A percentile compares a stretch with the other conserved stretches of the same genome.
These are phyloP conservation scores for Rhizoclosmatium globosum DNA, from an alignment of 192 early-diverging fungal genomes.

Conservation along the genomic window DNA sequence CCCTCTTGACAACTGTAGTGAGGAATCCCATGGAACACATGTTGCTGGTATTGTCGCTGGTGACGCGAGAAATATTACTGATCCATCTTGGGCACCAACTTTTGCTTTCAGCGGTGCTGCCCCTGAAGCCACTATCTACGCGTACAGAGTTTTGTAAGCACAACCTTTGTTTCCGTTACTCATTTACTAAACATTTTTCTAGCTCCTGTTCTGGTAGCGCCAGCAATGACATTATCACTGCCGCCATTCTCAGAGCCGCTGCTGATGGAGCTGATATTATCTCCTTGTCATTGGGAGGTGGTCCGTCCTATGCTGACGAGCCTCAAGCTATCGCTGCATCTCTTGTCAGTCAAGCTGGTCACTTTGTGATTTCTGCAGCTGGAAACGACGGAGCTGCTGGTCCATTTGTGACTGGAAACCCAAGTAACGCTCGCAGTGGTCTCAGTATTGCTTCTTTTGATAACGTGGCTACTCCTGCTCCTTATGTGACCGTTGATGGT, in stretches of 20 bases:
- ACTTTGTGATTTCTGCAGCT: conserved; percentile 63
- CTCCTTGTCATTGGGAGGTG: conserved; percentile 82
- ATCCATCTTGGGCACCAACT: neutral
- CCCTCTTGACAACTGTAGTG: conserved; percentile 55
- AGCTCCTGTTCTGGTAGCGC: conserved; percentile 69
- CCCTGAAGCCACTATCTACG: conserved; percentile 79
- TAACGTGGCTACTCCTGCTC: neutral
- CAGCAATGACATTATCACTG: conserved; percentile 78
- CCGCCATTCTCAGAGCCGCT: conserved; percentile 76
- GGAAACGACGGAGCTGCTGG: conserved; percentile 82
- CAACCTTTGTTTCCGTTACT: neutral
- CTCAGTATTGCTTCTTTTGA: neutral
- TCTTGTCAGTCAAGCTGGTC: conserved; percentile 52
- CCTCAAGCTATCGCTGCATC: conserved; percentile 63
- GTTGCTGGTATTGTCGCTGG: conserved; percentile 56
- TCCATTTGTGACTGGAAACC: conserved; percentile 34
- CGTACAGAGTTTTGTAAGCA: conserved; percentile 70
- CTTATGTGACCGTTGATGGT: neutral
- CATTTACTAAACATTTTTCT: neutral
- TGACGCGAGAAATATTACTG: conserved; percentile 35
- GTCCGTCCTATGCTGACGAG: conserved; percentile 67
- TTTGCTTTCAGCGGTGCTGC: conserved; percentile 72
- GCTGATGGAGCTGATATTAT: conserved; percentile 81
- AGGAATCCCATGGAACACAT: conserved; percentile 58
- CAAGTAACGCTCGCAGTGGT: neutral